Percentiles rank a stretch among this genome's conserved stretches.
Evolutionary conservation across 129 eudicot species (phyloP).

Genomic region (Arctium minus): DNA sequence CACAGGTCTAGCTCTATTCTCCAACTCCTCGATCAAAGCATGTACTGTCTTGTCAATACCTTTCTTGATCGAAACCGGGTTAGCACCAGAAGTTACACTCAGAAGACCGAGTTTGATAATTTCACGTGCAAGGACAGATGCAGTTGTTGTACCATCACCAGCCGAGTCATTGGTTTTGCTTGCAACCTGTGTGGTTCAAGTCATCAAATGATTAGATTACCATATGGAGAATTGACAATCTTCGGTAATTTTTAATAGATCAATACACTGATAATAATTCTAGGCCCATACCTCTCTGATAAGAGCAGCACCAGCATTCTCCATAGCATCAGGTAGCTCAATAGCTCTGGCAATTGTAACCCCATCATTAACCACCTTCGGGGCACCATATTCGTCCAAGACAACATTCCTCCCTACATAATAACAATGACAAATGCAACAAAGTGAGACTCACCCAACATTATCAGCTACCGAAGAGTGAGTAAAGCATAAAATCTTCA

Average conservation of each 20-base stretch:
- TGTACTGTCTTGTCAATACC: conserved; percentile 80
- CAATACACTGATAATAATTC: neutral
- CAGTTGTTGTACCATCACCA: conserved; percentile 98
- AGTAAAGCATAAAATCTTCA: neutral
- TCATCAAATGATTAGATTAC: conserved; percentile 1
- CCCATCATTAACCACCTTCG: conserved; percentile 93
- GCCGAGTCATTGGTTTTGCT: conserved; percentile 96
- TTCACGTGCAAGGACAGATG: conserved; percentile 90
- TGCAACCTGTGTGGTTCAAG: conserved; percentile 58
- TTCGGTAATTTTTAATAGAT: neutral
- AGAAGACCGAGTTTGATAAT: conserved; percentile 84
- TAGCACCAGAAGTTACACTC: conserved; percentile 92
- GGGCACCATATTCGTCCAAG: conserved; percentile 88
- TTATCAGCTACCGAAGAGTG: neutral
- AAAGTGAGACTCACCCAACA: conserved; percentile 4
- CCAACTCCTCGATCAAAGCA: conserved; percentile 68
- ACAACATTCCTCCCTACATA: conserved; percentile 88
- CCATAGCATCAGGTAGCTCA: conserved; percentile 93
- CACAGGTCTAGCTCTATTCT: conserved; percentile 73
- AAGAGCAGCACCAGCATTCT: conserved; percentile 97
- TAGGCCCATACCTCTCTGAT: conserved; percentile 70
- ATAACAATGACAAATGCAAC: neutral
- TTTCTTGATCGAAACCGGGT: conserved; percentile 79
- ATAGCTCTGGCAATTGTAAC: conserved; percentile 96
- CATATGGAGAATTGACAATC: neutral